phyloP scores from a whole-genome alignment of 495 filamentous ascomycete species.

The Rostrohypoxylon terebratum region DNA sequence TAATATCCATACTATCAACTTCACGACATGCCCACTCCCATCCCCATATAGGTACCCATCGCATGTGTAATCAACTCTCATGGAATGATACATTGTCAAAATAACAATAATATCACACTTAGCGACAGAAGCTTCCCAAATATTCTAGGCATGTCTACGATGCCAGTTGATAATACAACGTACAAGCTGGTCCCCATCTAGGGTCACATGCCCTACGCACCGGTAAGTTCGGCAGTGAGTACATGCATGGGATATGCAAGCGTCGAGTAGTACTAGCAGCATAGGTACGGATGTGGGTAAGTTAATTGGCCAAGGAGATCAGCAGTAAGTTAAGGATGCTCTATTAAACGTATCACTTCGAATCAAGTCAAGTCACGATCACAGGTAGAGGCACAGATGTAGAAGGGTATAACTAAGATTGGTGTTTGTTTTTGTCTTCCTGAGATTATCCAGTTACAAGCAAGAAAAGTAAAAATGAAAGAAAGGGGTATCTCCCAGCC shows the following conservation, averaged over 20 bases:
- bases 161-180: background rate
- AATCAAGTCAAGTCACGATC: constrained; percentile 13
- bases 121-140: background rate
- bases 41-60: too few species aligned
- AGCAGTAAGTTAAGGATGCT: background rate
- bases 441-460: constrained; percentile 36
- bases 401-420: constrained; percentile 22
- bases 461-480: constrained; percentile 38
- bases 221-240: constrained; percentile 17
- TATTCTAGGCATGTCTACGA: constrained; percentile 1
- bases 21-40: background rate
- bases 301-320: background rate
- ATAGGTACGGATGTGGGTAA: background rate
- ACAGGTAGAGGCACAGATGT: background rate
- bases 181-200: constrained; percentile 8
- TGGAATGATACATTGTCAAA: constrained; percentile 15
- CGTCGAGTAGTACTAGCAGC: constrained; percentile 5
- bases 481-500: constrained; percentile 52
- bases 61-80: constrained; percentile 2
- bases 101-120: background rate
- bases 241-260: constrained; percentile 27
- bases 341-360: background rate
- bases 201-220: constrained; percentile 23
- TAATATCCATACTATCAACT: background rate
- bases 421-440: constrained; percentile 36